Percentiles rank a stretch among this genome's conserved stretches.
phyloP scores from a whole-genome alignment of 2,329 filamentous ascomycete species.

The Ascocoryne sarcoides region DNA sequence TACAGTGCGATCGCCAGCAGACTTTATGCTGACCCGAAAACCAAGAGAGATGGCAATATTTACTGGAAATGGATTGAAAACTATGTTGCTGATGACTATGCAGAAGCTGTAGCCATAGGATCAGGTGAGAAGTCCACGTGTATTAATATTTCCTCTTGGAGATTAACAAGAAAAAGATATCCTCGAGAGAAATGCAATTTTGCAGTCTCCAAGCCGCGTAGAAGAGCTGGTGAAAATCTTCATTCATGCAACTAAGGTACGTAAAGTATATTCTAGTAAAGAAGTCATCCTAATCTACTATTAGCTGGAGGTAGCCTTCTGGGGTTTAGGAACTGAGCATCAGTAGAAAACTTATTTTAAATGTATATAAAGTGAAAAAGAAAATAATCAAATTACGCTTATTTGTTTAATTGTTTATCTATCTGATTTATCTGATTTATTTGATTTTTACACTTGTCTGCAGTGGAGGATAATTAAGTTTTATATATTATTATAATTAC shows the following conservation, averaged over 20 bases:
- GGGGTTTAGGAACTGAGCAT: constrained; percentile 59
- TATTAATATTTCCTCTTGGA: background rate
- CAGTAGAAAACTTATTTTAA: too few relatives aligned
- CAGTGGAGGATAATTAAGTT: too few relatives aligned
- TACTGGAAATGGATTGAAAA: constrained; percentile 93
- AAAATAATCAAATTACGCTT: too few relatives aligned
- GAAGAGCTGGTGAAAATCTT: constrained; percentile 82
- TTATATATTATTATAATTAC: too few relatives aligned
- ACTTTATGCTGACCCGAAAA: constrained; percentile 54
- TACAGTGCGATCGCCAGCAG: constrained; percentile 73
- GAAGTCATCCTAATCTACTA: constrained; percentile 1
- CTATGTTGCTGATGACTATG: constrained; percentile 75
- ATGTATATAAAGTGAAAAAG: too few relatives aligned
- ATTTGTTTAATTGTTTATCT: too few relatives aligned
- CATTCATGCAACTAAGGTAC: constrained; percentile 73
- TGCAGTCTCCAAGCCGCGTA: constrained; percentile 64
- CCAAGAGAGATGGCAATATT: constrained; percentile 53
- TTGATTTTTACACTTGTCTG: too few relatives aligned
- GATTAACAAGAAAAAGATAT: constrained; percentile 41
- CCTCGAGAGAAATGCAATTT: constrained; percentile 65
- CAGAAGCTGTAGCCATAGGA: constrained; percentile 60
- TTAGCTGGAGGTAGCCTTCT: constrained; percentile 67
- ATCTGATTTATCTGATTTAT: too few relatives aligned
- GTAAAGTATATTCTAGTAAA: constrained; percentile 19
- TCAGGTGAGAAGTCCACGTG: constrained; percentile 42